Evolutionary conservation across 2,329 filamentous ascomycete species (phyloP), one percentile per base, ranked within the genome.

Genomic region (Sclerotinia subarctica): DNA sequence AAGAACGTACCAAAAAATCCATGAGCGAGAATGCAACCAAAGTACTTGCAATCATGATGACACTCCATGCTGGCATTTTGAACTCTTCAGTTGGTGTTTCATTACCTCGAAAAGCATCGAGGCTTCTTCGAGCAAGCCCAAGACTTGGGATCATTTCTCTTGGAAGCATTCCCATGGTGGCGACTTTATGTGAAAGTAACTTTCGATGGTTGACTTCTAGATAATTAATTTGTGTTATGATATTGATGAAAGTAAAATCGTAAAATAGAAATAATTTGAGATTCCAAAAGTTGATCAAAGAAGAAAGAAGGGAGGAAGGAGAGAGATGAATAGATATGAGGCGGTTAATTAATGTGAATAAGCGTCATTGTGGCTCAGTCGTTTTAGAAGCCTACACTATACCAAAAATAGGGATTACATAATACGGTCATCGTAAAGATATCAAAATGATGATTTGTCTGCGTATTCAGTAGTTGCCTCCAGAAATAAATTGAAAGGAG

Each of bases 11-110:
- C 67, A 69, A 68, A 57, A 72, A 65, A 35, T 67, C 38, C 58
- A 62, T 10, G 52, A 44, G 11, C 42, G 67, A n/a, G 57, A 72
- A 71, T 29, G 68, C 3, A 38, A 69, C 2, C 49, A 59, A 10
- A 35, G 70, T 72, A 49, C 64, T 26, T 44, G 19, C 69, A 19
- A 76, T 24, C 64, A 74, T 62, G 2, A 72, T 13, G 5, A 64
- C 47, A 29, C 70, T 72, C 74, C 74, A 76, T 54, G 52, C 53
- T 58, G 75, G 75, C 17, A 75, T 49, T 15, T 74, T 29, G 29
- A 21, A 44, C 26, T 52, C 46, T n/a, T 59, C 47, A 38, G 29
- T 47, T 21, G 44, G 29, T 7, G 42, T 15, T 6, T 59, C 42
- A 32, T 26, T 35, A 19, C 46, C 46, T n/a, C 44, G 64, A 38